Conservation (phyloP, 2,329 filamentous ascomycete species). For the Diaporthe longicolla region DNA sequence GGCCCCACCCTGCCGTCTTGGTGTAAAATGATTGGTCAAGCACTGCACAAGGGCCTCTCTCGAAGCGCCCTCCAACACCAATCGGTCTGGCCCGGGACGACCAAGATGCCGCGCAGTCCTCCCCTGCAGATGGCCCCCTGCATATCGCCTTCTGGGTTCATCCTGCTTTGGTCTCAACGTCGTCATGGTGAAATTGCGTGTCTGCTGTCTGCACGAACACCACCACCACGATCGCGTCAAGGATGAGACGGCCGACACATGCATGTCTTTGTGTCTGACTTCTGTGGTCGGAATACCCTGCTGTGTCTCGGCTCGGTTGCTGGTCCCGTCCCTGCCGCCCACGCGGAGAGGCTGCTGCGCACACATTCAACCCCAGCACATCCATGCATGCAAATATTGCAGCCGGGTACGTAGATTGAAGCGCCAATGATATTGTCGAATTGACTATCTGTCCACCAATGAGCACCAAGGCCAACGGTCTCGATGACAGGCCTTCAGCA, state of each 20-base stretch:
- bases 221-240: slow-evolving; percentile 4
- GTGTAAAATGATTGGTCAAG: slow-evolving; percentile 40
- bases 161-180: slow-evolving; percentile 9
- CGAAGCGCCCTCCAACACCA: slow-evolving; percentile 39
- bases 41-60: neutral
- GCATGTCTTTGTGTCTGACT: slow-evolving; percentile 12
- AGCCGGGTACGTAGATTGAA: no score
- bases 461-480: neutral
- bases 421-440: neutral
- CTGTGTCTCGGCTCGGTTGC: slow-evolving; percentile 4
- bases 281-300: neutral
- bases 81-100: slow-evolving; percentile 34
- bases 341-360: neutral
- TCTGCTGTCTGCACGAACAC: slow-evolving; percentile 28
- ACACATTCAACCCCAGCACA: neutral
- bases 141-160: slow-evolving; percentile 18
- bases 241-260: neutral
- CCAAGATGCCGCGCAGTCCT: slow-evolving; percentile 34
- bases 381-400: neutral
- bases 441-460: neutral
- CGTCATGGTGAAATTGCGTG: slow-evolving; percentile 26
- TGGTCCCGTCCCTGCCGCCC: slow-evolving; percentile 16
- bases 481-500: neutral
- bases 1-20: neutral
- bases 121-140: slow-evolving; percentile 40